Conservation (phyloP, 345 rosid species). For the Pugionium cornutum region DNA sequence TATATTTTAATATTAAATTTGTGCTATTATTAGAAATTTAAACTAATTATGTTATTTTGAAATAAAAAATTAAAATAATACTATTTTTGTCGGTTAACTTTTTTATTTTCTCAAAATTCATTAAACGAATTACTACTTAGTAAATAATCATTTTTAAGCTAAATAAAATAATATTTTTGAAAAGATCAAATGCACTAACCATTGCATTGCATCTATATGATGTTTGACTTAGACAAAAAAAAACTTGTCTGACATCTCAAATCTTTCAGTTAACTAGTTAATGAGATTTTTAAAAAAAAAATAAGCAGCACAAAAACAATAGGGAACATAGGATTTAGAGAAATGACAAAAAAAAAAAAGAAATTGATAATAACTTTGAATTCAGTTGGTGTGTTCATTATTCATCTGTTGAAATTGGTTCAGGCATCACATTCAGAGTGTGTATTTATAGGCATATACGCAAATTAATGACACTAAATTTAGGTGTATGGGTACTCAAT, state of each 20-base stretch:
- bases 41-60: too few species aligned
- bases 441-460: constrained; percentile 27
- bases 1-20: too few species aligned
- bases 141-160: too few species aligned
- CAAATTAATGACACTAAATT: constrained; percentile 14
- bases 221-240: not conserved
- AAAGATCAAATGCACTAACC: too few species aligned
- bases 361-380: constrained; percentile 21
- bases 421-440: constrained; percentile 40
- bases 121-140: too few species aligned
- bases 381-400: constrained; percentile 34
- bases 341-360: not conserved
- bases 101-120: too few species aligned
- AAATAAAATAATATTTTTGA: too few species aligned
- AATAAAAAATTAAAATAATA: too few species aligned
- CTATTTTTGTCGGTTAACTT: too few species aligned
- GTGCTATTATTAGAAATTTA: too few species aligned
- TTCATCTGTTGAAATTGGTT: constrained; percentile 37
- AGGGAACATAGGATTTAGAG: constrained; percentile 8
- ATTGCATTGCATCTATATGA: not conserved
- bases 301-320: constrained; percentile 24
- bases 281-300: constrained; percentile 18
- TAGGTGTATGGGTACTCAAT: constrained; percentile 17
- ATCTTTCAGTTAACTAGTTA: not conserved
- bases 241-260: too few species aligned